A percentile compares a stretch with the other conserved stretches of the same genome.
phyloP scores from a whole-genome alignment of 352 stramenopile species.

The Globisporangium nodosum region DNA sequence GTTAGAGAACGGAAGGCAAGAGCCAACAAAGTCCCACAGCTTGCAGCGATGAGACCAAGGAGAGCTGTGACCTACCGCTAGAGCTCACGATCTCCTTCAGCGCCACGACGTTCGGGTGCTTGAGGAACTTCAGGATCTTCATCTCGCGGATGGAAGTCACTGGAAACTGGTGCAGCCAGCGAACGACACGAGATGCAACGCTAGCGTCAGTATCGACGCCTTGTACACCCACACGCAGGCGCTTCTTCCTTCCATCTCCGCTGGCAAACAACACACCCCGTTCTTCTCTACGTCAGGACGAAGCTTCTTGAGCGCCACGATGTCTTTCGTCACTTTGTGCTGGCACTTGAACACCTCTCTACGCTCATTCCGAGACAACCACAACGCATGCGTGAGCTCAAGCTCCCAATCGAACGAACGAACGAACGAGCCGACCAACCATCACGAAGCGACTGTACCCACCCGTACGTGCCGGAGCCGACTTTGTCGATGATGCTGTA shows the following conservation, averaged over 20 bases:
- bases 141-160: slow-evolving; percentile 96
- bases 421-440: background rate
- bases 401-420: background rate
- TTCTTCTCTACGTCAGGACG: slow-evolving; percentile 84
- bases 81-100: slow-evolving; percentile 94
- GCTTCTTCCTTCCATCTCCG: background rate
- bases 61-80: slow-evolving; percentile 17
- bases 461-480: slow-evolving; percentile 82
- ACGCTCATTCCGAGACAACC: background rate
- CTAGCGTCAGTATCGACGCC: no score
- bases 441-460: slow-evolving; percentile 12
- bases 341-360: slow-evolving; percentile 88
- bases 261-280: slow-evolving; percentile 33
- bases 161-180: slow-evolving; percentile 64
- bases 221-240: background rate
- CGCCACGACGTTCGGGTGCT: slow-evolving; percentile 93
- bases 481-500: slow-evolving; percentile 89
- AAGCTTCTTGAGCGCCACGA: slow-evolving; percentile 84
- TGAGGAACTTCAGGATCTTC: slow-evolving; percentile 95
- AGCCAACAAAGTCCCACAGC: background rate
- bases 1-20: no score
- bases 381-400: background rate
- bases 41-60: background rate
- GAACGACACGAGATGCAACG: no score
- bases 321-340: slow-evolving; percentile 83